phyloP scores from a whole-genome alignment of 495 filamentous ascomycete species.

The Aspergillus coremiiformis region DNA sequence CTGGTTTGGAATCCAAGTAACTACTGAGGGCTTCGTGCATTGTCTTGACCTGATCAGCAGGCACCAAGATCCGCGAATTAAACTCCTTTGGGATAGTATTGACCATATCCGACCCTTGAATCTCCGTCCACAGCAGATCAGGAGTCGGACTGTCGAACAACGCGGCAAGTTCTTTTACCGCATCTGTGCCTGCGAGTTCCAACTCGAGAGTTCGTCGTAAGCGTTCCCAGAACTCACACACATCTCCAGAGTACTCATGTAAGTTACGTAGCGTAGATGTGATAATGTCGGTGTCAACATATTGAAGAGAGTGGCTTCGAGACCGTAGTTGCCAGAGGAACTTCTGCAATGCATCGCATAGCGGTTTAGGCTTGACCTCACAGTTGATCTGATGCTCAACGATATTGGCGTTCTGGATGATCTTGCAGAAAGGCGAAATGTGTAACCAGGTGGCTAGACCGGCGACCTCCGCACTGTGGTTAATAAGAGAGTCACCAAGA shows the following conservation, averaged over 20 bases:
- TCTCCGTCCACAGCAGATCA: background rate
- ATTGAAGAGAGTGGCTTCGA: constrained; percentile 30
- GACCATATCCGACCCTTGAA: constrained; percentile 7
- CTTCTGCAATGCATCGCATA: constrained; percentile 42
- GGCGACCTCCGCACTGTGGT: constrained; percentile 45
- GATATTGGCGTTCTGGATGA: constrained; percentile 45
- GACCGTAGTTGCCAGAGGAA: constrained; percentile 37
- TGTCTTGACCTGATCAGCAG: constrained; percentile 29
- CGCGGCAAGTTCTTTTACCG: constrained; percentile 29
- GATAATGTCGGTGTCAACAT: constrained; percentile 39
- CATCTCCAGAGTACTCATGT: constrained; percentile 39
- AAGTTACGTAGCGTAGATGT: constrained; percentile 37
- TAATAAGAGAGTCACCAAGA: constrained; percentile 39
- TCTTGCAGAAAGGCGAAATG: constrained; percentile 49
- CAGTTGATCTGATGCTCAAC: constrained; percentile 44
- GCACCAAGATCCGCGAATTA: constrained; percentile 35
- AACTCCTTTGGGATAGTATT: constrained; percentile 34
- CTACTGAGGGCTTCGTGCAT: constrained; percentile 24
- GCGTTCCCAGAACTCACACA: constrained; percentile 48
- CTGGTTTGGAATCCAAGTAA: constrained; percentile 29
- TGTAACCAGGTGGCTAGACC: constrained; percentile 53
- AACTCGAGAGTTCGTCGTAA: constrained; percentile 46
- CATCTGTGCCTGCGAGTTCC: constrained; percentile 42
- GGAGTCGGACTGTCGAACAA: constrained; percentile 39
- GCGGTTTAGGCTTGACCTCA: constrained; percentile 43